phyloP scores from a whole-genome alignment of 2,329 filamentous ascomycete genomes.

The Coleophoma cylindrospora region DNA sequence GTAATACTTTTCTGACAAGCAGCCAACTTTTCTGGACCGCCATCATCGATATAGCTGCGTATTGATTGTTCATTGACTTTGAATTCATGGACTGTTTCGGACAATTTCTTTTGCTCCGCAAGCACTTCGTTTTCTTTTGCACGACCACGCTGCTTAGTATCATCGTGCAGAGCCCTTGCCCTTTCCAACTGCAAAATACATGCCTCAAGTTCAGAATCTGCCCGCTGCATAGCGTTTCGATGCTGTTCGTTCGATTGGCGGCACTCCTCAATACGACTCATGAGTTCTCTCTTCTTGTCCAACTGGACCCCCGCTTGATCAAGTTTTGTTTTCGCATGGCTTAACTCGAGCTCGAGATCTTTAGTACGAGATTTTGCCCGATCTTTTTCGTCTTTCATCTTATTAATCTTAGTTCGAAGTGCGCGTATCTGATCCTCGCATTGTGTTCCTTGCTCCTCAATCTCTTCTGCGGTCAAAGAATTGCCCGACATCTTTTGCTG shows the following conservation, averaged over 20 bases:
- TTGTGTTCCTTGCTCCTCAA: constrained; percentile 69
- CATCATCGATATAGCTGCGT: constrained; percentile 69
- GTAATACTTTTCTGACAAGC: constrained; percentile 66
- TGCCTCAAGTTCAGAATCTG: constrained; percentile 68
- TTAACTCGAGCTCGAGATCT: constrained; percentile 69
- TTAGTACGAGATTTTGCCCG: constrained; percentile 63
- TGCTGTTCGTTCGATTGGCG: constrained; percentile 65
- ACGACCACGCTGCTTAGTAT: constrained; percentile 66
- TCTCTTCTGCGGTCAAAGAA: constrained; percentile 72
- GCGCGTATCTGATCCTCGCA: constrained; percentile 63
- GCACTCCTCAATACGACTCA: constrained; percentile 67
- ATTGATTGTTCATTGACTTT: constrained; percentile 74
- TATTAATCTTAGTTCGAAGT: constrained; percentile 58
- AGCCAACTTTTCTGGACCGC: constrained; percentile 67
- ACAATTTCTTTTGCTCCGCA: constrained; percentile 65
- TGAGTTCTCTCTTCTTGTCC: constrained; percentile 72
- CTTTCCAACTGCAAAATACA: constrained; percentile 72
- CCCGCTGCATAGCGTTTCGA: constrained; percentile 61
- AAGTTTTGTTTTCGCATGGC: constrained; percentile 70
- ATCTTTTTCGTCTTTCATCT: constrained; percentile 66
- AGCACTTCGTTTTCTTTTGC: constrained; percentile 68
- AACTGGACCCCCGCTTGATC: constrained; percentile 67
- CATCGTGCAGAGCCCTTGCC: constrained; percentile 71
- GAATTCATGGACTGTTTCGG: constrained; percentile 72
- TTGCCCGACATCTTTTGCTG: constrained; percentile 66